These are phyloP conservation scores for Cladosporium sp. DNA, from an alignment of 2,329 filamentous ascomycete species.

Conservation along the genomic window DNA sequence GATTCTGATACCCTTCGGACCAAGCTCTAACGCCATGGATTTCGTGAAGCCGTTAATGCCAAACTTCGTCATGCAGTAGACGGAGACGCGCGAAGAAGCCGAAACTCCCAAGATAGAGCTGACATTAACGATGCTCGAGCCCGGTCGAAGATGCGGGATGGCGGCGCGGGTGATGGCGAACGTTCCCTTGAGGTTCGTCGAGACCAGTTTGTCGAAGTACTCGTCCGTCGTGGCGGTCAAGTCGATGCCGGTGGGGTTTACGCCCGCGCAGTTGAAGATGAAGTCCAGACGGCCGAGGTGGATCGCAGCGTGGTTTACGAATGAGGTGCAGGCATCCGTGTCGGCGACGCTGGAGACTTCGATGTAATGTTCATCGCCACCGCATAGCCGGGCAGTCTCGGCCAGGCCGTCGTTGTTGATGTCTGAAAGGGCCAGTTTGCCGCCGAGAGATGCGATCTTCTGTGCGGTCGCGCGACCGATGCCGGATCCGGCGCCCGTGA, in stretches of 20 bases:
- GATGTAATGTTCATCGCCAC: slow-evolving; percentile 8
- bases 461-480: slow-evolving; percentile 42
- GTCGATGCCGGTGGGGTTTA: slow-evolving; percentile 31
- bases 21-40: slow-evolving; percentile 40
- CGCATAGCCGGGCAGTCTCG: slow-evolving; percentile 23
- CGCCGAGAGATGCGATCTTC: slow-evolving; percentile 42
- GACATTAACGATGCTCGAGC: slow-evolving; percentile 40
- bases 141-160: slow-evolving; percentile 36
- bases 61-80: slow-evolving; percentile 42
- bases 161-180: slow-evolving; percentile 39
- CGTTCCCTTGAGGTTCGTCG: slow-evolving; percentile 39
- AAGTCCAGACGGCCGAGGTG: slow-evolving; percentile 34
- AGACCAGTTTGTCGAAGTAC: slow-evolving; percentile 38
- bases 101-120: slow-evolving; percentile 36
- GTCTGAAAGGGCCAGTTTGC: slow-evolving; percentile 40
- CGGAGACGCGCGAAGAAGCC: slow-evolving; percentile 35
- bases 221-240: slow-evolving; percentile 38
- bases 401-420: slow-evolving; percentile 31
- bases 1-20: slow-evolving; percentile 34
- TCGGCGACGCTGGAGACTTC: slow-evolving; percentile 30
- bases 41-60: slow-evolving; percentile 43
- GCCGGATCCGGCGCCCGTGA: slow-evolving; percentile 33
- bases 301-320: slow-evolving; percentile 21
- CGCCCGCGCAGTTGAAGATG: slow-evolving; percentile 41
- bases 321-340: slow-evolving; percentile 21